Evolutionary conservation across 768 basidiomycete species (phyloP).

Genomic region (Aureoboletus auriporus): DNA sequence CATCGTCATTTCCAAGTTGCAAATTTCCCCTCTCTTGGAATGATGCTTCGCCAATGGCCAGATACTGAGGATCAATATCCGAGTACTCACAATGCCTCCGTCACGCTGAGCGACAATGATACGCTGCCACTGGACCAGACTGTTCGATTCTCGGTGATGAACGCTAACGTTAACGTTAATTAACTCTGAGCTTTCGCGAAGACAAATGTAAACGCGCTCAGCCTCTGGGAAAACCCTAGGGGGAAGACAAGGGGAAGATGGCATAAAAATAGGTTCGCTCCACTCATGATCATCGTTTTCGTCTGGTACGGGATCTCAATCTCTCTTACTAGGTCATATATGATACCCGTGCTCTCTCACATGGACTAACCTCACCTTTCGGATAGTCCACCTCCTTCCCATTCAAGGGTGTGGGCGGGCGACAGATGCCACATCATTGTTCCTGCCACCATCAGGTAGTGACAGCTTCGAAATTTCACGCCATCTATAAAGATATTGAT

Average conservation of each 20-base stretch:
- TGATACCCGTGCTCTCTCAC: constrained; percentile 8
- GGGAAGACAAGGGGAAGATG: no score
- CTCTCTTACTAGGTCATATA: not conserved
- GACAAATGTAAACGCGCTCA: not conserved
- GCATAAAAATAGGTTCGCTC: not conserved
- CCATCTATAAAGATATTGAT: not conserved
- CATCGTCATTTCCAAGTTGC: constrained; percentile 11
- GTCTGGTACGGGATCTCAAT: constrained; percentile 7
- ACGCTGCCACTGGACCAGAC: not conserved
- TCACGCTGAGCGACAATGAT: not conserved
- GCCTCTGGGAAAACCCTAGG: not conserved
- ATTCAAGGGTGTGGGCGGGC: constrained; percentile 11
- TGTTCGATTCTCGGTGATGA: no score
- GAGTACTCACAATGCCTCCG: not conserved
- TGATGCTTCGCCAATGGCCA: not conserved
- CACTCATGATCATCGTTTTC: constrained; percentile 25
- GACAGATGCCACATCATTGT: constrained; percentile 6
- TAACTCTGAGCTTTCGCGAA: no score
- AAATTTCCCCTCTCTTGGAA: not conserved
- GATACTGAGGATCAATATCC: constrained; percentile 3
- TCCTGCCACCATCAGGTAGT: constrained; percentile 6
- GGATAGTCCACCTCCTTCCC: constrained; percentile 5
- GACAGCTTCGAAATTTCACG: constrained; percentile 14
- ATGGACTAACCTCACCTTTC: not conserved
- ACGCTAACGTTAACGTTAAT: no score